Percentiles rank a stretch among this genome's conserved stretches.
phyloP scores from a whole-genome alignment of 371 early-diverging fungal genomes.

The Haplosporangium sp. region DNA sequence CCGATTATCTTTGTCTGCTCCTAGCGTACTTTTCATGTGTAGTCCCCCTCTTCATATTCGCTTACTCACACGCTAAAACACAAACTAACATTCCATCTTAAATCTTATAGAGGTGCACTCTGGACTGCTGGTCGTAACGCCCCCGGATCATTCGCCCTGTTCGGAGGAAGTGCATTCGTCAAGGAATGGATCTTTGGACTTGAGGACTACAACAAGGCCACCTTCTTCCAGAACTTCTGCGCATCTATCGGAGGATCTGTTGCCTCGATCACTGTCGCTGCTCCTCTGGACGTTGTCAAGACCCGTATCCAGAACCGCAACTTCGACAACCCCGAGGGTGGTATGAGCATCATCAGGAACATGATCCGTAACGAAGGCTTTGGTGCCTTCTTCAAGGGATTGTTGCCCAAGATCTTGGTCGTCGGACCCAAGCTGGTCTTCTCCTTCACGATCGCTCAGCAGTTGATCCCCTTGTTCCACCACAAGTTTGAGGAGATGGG shows the following conservation, averaged over 20 bases:
- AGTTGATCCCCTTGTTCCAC: conserved; percentile 89
- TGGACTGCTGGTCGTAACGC: conserved; percentile 99
- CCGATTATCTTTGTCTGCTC: too few relatives aligned
- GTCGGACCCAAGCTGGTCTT: conserved; percentile 98
- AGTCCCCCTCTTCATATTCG: not conserved
- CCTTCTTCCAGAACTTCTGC: conserved; percentile 97
- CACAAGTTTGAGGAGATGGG: conserved; percentile 59
- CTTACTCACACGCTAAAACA: not conserved
- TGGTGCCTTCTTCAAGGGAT: conserved; percentile 97
- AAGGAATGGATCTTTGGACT: conserved; percentile 93
- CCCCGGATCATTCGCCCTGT: conserved; percentile 97
- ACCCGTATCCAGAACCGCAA: conserved; percentile 96
- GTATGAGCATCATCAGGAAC: conserved; percentile 84
- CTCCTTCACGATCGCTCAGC: conserved; percentile 96
- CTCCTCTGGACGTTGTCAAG: conserved; percentile 97
- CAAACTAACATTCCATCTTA: not conserved
- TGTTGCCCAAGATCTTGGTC: conserved; percentile 95
- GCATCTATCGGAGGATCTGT: conserved; percentile 96
- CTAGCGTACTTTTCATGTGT: too few relatives aligned
- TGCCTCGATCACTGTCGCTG: conserved; percentile 94
- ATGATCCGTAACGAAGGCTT: conserved; percentile 94
- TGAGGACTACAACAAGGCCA: conserved; percentile 91
- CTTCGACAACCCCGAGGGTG: conserved; percentile 90
- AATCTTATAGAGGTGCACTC: conserved; percentile 81
- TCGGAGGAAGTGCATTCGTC: conserved; percentile 95